phyloP scores from a whole-genome alignment of 1,139 yeast genomes.

The Sugiyamaella castrensis region DNA sequence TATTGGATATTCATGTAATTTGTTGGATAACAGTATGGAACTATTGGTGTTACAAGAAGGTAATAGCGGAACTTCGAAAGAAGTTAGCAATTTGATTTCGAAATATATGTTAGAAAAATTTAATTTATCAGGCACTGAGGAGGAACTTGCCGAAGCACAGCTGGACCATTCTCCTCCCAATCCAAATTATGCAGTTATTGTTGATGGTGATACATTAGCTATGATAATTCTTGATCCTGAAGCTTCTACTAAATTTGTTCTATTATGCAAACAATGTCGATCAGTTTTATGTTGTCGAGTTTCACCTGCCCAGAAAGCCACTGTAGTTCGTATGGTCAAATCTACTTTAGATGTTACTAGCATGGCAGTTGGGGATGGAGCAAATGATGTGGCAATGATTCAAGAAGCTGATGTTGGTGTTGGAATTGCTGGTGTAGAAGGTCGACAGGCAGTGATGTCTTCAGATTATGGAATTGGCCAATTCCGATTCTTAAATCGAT shows the following conservation, averaged over 20 bases:
- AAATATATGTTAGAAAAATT: conserved; percentile 61
- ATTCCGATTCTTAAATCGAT: conserved; percentile 74
- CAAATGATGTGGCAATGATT: conserved; percentile 98
- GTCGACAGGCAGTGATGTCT: conserved; percentile 98
- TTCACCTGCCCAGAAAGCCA: conserved; percentile 97
- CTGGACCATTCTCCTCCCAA: conserved; percentile 74
- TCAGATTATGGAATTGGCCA: conserved; percentile 97
- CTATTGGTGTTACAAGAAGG: conserved; percentile 59
- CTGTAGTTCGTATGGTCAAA: conserved; percentile 85
- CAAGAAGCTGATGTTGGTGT: conserved; percentile 98
- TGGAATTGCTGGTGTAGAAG: conserved; percentile 98
- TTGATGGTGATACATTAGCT: conserved; percentile 89
- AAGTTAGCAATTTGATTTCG: conserved; percentile 54
- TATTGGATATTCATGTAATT: conserved; percentile 91
- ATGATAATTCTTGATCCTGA: conserved; percentile 51
- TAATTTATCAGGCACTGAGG: conserved; percentile 56
- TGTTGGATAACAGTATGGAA: conserved; percentile 81
- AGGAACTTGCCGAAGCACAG: conserved; percentile 57
- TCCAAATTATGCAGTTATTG: conserved; percentile 73
- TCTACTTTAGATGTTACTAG: conserved; percentile 81
- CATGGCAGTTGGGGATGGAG: conserved; percentile 95
- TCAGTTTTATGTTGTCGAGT: conserved; percentile 97
- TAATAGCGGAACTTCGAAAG: conserved; percentile 25
- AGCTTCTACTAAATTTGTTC: conserved; percentile 62
- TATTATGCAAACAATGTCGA: conserved; percentile 88